phyloP scores from a whole-genome alignment of 2,329 filamentous ascomycete genomes.

The Venturia carpophila region DNA sequence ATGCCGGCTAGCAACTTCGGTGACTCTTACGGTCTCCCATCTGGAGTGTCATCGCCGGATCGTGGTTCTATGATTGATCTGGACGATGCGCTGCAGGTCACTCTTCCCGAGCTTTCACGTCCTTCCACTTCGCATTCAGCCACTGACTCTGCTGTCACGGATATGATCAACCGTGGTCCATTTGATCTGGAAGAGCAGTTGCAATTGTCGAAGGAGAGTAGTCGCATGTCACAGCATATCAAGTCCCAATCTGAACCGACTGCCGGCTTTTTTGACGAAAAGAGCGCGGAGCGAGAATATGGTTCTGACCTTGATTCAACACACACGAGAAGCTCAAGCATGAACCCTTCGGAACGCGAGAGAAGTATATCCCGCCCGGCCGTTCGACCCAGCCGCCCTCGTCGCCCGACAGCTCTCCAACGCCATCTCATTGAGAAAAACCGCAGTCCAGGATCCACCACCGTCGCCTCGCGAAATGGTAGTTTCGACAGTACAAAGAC shows the following conservation, averaged over 20 bases:
- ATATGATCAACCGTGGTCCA: conserved; percentile 38
- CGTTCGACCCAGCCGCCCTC: conserved; percentile 6
- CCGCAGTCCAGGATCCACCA: conserved; percentile 8
- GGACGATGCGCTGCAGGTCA: conserved; percentile 29
- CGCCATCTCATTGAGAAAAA: conserved; percentile 12
- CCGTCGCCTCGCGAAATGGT: neutral
- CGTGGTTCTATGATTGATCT: conserved; percentile 41
- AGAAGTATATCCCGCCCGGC: conserved; percentile 13
- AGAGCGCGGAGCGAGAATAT: conserved; percentile 8
- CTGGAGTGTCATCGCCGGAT: conserved; percentile 29
- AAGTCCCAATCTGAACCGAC: conserved; percentile 36
- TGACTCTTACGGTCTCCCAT: conserved; percentile 26
- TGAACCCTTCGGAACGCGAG: conserved; percentile 17
- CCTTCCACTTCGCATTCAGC: conserved; percentile 36
- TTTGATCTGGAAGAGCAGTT: conserved; percentile 44
- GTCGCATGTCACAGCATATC: conserved; percentile 33
- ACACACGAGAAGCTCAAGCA: conserved; percentile 17
- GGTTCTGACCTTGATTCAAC: conserved; percentile 14
- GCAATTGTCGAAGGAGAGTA: conserved; percentile 31
- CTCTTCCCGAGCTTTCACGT: conserved; percentile 34
- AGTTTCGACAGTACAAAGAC: conserved; percentile 14
- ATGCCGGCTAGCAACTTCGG: conserved; percentile 30
- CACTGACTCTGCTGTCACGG: conserved; percentile 29
- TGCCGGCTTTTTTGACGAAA: conserved; percentile 11
- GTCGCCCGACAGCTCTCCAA: conserved; percentile 16